Evolutionary conservation across 2,329 filamentous ascomycete genomes (phyloP), one percentile per base, ranked within the genome.

Genomic region (Colletotrichum noveboracense): DNA sequence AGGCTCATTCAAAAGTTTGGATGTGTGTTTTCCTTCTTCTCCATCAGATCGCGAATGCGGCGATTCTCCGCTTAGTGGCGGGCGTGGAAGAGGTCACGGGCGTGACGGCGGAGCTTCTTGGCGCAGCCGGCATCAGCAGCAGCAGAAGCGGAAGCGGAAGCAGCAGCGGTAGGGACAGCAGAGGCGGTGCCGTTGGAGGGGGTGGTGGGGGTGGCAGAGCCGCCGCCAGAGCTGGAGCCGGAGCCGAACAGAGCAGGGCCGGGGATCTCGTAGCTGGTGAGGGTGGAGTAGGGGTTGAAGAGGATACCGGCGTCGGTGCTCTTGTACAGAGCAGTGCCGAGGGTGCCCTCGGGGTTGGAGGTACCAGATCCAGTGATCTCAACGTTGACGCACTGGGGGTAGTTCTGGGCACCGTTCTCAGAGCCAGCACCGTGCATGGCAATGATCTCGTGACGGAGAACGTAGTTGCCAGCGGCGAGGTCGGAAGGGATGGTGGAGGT

Each of bases 371-470:
- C 87, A 58, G 82, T 85, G 60, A 89, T 84, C 76, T 85, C 82
- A 30, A 89, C 80, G 75, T 89, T 89, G 75, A 89, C 82, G 79
- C 88, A 90, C 80, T 89, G 86, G 9, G 88, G 88, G 78, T 90
- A 90, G 76, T 86, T 85, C 81, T 90, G 88, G 1, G 88, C 88
- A 28, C 88, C 88, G 66, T 88, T 87, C 30, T 85, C 83, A 4
- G 80, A 76, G 16, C 83, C 82, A 2, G 84, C 84, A 0, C 82
- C 80, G 69, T 90, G 88, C n/a, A 90, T 81, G 4, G 88, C 88
- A 70, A 90, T 87, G 62, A 90, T 87, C 78, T 90, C 88, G 78
- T 89, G 88, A 4, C 88, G 86, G 36, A 90, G 78, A 26, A 90
- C 87, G 77, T 90, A 90, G 79, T 85, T 83, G 0, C 85, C 85